Evolutionary conservation across 2,329 filamentous ascomycete genomes (phyloP), one percentile per base, ranked within the genome.

Genomic region (Fusarium sp.): DNA sequence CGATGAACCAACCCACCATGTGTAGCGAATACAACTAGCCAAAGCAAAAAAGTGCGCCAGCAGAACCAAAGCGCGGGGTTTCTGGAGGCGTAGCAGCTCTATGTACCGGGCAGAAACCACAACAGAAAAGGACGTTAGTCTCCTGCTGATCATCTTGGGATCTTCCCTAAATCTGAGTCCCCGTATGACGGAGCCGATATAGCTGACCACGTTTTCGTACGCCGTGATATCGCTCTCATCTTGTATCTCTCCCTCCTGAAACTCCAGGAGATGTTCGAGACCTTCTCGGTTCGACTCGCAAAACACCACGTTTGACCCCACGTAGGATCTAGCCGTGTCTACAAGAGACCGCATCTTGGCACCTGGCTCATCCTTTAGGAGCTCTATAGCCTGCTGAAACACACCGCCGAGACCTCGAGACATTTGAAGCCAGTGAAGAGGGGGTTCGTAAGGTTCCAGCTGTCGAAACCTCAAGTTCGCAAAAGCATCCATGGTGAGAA

Each of bases 31-130:
- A 45, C 61, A 54, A 14, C 65, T 69, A 11, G 71, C 60, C 24
- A 74, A 57, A 14, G 72, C 75, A 11, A 79, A 79, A 40, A 75
- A 77, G 52, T 77, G 71, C 10, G 75, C 77, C 50, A 79, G 65
- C 42, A 79, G 66, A 20, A 74, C 67, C 29, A 79, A 63, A 5
- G 76, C 75, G 14, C 75, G 73, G 14, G 77, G 71, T 11, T 63
- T 64, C n/a, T 60, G 52, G 27, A 62, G 35, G 29, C 67, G 69
- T 16, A 79, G 54, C 13, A 78, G 64, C 59, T 62, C 40, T 34
- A 74, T 62, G 45, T 74, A 74, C 2, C 54, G 69, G 3, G 62
- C 62, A 3, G 77, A 73, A 16, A 78, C 50, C 6, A 78, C 50
- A 2, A 75, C 62, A 2, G 77, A 67, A 27, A 76, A 75, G 10